phyloP scores from a whole-genome alignment of 2,329 filamentous ascomycete genomes.

The Hirsutella thompsonii region DNA sequence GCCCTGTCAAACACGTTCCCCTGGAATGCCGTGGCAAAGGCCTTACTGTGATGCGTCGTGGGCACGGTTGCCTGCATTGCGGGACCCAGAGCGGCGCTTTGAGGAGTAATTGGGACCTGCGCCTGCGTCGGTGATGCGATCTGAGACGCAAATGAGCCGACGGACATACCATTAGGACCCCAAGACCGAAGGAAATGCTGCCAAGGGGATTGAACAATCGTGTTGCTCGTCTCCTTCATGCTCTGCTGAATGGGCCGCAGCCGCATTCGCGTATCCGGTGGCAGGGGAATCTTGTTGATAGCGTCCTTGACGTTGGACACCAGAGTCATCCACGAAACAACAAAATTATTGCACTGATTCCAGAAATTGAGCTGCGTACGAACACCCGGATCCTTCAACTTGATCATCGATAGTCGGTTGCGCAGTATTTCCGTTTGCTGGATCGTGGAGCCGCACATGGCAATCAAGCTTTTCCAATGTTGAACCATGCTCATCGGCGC shows the following conservation, averaged over 20 bases:
- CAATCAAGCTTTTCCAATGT: conserved; percentile 58
- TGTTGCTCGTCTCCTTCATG: conserved; percentile 65
- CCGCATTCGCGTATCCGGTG: conserved; percentile 56
- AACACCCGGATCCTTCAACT: conserved; percentile 70
- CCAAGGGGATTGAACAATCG: conserved; percentile 54
- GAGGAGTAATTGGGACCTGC: conserved; percentile 62
- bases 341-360: conserved; percentile 62
- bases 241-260: conserved; percentile 72
- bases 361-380: conserved; percentile 51
- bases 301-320: conserved; percentile 45
- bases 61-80: conserved; percentile 84
- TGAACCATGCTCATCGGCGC: conserved; percentile 46
- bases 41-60: conserved; percentile 48
- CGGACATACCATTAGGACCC: conserved; percentile 7
- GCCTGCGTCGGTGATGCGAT: conserved; percentile 13
- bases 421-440: conserved; percentile 64
- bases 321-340: conserved; percentile 57
- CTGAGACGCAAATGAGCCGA: conserved; percentile 10
- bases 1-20: conserved; percentile 49
- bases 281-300: conserved; percentile 38
- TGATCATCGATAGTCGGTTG: conserved; percentile 62
- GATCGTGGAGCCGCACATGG: conserved; percentile 57
- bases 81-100: conserved; percentile 79
- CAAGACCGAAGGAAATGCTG: conserved; percentile 24
- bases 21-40: conserved; percentile 40